Base-by-base conservation (phyloP, 1,139 yeast genomes). In the Debaryomyces nepalensis region DNA sequence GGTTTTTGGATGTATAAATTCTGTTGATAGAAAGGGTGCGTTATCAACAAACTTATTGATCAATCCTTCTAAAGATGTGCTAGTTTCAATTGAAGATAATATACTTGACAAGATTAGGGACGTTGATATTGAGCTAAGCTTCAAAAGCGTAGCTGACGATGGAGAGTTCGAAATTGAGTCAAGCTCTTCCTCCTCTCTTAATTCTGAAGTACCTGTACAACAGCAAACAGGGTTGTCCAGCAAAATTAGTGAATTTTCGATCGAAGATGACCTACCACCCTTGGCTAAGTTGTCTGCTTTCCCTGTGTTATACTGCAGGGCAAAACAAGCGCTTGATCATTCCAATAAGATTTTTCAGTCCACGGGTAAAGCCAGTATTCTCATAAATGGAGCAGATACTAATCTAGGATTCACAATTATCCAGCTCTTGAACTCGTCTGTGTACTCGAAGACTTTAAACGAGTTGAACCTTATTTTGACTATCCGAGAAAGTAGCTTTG, bases 381-480 rank as follows among this genome's bases (percentile, higher is more conserved):
- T 73, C 35, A 68, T 73, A 40, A 72, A 73, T 51, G 79, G 79
- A 9, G 79, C 69, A 4, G 77, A 73, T 46, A 70, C 78, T 5
- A 58, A 61, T 39, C 51, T 72, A 24, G 77, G 75, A 0, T 52
- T 55, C 38, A 71, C 75, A 1, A 41, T 73, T 5, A 47, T 69
- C 4, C 78, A 73, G 47, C 29, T 66, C 3, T 47, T 68, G 36
- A 52, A 55, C 38, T 59, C 70, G 10, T 48, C 63, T 7, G 35
- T 54, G 5, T 68, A 66, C 48, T 33, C 43, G 3, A 48, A 50
- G 8, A 42, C 44, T 16, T 54, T 68, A 44, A 52, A 52, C n/a
- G 46, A 43, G 32, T 44, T 59, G 31, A 67, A 67, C 39, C 46
- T 73, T 37, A 59, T 72, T 3, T 53, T 71, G 43, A 54, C 72